Evolutionary conservation across 78 protist genomes (phyloP).

Genomic region (Dictyostelium brefeldianum): DNA sequence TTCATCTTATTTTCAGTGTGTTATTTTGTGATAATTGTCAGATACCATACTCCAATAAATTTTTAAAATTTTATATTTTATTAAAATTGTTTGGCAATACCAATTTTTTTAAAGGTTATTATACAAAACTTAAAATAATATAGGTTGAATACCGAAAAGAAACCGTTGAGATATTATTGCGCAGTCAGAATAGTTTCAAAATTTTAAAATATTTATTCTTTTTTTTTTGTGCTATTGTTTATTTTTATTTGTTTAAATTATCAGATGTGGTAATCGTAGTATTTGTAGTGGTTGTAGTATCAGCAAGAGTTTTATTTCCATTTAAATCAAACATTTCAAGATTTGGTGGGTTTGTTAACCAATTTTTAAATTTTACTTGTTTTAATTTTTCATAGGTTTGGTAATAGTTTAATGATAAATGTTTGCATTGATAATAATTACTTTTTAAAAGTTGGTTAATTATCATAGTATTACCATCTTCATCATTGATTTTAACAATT

Average conservation of each 20-base stretch:
- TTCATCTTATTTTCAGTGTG: no score
- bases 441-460: neutral
- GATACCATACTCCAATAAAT: no score
- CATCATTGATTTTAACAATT: neutral
- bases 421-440: conserved; percentile 41
- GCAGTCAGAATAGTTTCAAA: no score
- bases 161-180: no score
- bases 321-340: neutral
- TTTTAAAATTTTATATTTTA: no score
- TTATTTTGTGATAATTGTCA: no score
- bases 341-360: conserved; percentile 41
- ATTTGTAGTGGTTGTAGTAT: neutral
- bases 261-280: no score
- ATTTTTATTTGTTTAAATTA: neutral
- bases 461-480: neutral
- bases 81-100: no score
- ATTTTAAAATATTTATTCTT: neutral
- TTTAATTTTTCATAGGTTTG: conserved; percentile 16
- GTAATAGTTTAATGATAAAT: conserved; percentile 6
- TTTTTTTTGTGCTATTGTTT: neutral
- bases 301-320: neutral
- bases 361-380: conserved; percentile 38
- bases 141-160: no score
- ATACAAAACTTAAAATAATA: no score
- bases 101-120: no score